These are phyloP conservation scores for Dichotomocladium elegans DNA, from an alignment of 371 early-diverging fungal genomes.

Conservation along the genomic window DNA sequence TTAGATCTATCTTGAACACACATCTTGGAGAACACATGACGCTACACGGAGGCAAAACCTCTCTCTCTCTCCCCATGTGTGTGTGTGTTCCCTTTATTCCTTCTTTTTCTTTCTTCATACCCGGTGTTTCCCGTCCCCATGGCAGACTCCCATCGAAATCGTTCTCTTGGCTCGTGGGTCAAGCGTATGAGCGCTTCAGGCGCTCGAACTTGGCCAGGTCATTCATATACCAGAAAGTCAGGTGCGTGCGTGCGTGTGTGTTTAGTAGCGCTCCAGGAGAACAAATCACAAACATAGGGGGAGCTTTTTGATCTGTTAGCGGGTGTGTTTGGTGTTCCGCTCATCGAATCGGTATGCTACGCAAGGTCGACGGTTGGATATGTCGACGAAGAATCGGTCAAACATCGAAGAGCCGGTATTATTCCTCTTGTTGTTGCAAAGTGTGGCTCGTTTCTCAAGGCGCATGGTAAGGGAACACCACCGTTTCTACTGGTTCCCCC, in stretches of 20 bases:
- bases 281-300: no score
- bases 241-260: no score
- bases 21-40: no score
- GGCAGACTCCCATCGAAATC: neutral
- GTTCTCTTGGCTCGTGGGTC: neutral
- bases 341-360: conserved; percentile 18
- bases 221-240: no score
- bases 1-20: no score
- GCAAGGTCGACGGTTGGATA: conserved; percentile 21
- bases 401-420: conserved; percentile 23
- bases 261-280: no score
- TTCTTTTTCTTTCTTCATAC: neutral
- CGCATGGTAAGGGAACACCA: conserved; percentile 23
- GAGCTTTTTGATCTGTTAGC: neutral
- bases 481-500: neutral
- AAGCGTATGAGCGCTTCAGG: neutral
- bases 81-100: neutral
- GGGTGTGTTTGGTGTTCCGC: conserved; percentile 19
- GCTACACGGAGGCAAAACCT: neutral
- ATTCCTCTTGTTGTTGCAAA: conserved; percentile 49
- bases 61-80: neutral
- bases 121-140: neutral
- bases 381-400: conserved; percentile 14
- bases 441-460: conserved; percentile 41
- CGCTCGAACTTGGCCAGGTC: no score